Conservation (phyloP, 495 filamentous ascomycete species). For the Filosporella fistucella region DNA sequence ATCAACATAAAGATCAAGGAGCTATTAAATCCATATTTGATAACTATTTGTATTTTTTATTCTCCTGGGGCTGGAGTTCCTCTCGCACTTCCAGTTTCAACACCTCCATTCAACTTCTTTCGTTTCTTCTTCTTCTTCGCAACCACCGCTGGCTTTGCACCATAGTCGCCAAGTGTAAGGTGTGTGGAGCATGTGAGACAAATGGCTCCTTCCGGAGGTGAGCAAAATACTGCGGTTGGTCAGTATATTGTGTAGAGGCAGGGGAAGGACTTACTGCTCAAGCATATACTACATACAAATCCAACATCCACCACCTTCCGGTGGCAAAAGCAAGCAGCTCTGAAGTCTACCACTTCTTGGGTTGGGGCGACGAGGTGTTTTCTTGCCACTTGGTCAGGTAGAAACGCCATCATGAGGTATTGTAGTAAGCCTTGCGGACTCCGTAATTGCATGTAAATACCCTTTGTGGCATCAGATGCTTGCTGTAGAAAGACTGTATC, state of each 20-base stretch:
- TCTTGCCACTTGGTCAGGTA: constrained; percentile 68
- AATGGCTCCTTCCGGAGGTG: constrained; percentile 57
- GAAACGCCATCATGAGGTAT: constrained; percentile 93
- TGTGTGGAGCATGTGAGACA: constrained; percentile 91
- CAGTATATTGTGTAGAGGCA: neutral
- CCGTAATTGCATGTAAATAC: constrained; percentile 74
- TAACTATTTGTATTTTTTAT: no score
- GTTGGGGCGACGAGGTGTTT: constrained; percentile 67
- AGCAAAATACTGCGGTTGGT: constrained; percentile 53
- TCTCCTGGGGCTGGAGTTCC: constrained; percentile 33
- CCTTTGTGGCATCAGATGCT: constrained; percentile 83
- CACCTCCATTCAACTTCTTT: constrained; percentile 45
- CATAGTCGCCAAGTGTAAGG: constrained; percentile 71
- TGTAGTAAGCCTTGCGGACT: constrained; percentile 71
- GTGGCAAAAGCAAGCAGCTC: constrained; percentile 97
- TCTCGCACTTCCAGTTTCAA: constrained; percentile 35
- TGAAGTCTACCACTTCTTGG: constrained; percentile 87
- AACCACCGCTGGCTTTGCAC: constrained; percentile 69
- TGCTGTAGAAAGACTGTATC: constrained; percentile 93
- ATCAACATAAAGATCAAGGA: no score
- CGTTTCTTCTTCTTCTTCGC: constrained; percentile 68
- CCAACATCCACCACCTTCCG: constrained; percentile 84
- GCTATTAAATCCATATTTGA: no score
- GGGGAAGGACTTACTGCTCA: constrained; percentile 62
- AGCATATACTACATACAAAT: constrained; percentile 91